Conservation (phyloP, 148 eudicot species). For the Amaranthus palmeri region DNA sequence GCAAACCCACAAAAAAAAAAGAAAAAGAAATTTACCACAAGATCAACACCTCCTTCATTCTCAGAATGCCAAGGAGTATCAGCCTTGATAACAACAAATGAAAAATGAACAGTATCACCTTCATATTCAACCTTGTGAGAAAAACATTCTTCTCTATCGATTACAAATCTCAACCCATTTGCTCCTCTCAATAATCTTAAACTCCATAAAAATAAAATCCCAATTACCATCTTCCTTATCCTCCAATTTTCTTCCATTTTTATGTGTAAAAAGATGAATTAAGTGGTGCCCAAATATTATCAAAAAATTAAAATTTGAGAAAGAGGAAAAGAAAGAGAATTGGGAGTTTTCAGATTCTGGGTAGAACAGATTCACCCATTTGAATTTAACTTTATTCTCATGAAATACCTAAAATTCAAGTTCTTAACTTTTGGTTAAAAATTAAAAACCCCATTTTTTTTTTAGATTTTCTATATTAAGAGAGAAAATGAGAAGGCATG, state of each 20-base stretch:
- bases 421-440: too few species aligned
- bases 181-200: slow-evolving; percentile 27
- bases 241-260: slow-evolving; percentile 28
- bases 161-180: slow-evolving; percentile 57
- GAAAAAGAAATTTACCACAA: slow-evolving; percentile 36
- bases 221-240: slow-evolving; percentile 6
- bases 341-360: background rate
- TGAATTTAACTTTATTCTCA: too few species aligned
- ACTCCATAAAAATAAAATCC: slow-evolving; percentile 19
- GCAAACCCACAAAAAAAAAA: background rate
- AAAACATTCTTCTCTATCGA: slow-evolving; percentile 74
- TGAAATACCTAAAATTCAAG: too few species aligned
- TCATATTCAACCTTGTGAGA: slow-evolving; percentile 52
- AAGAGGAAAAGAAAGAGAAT: background rate
- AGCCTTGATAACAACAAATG: slow-evolving; percentile 65
- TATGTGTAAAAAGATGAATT: background rate
- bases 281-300: background rate
- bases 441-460: too few species aligned
- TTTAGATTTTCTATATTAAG: too few species aligned
- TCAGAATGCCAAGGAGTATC: slow-evolving; percentile 50
- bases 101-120: slow-evolving; percentile 57
- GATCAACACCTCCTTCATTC: slow-evolving; percentile 58
- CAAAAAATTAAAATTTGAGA: background rate
- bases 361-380: background rate
- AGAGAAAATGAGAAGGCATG: too few species aligned